These are phyloP conservation scores for Phytophthora sojae DNA, from an alignment of 352 stramenopile species.

Conservation along the genomic window DNA sequence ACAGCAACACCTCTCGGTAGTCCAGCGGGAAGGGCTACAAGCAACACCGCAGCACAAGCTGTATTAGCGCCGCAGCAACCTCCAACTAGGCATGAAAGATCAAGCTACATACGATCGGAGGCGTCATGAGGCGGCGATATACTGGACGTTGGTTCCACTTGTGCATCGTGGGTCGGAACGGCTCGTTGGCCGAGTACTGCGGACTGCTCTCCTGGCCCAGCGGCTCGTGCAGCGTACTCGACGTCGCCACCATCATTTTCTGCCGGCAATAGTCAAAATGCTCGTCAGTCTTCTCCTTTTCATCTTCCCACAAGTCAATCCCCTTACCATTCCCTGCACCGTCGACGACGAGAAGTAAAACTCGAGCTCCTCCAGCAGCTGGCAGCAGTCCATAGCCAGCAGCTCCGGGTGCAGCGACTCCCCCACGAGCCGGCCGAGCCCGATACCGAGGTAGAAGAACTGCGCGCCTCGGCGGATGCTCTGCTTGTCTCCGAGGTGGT, in stretches of 20 bases:
- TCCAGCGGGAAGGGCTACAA: conserved; percentile 81
- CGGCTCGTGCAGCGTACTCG: conserved; percentile 68
- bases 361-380: conserved; percentile 87
- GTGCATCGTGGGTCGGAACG: conserved; percentile 72
- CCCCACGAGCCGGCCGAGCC: conserved; percentile 67
- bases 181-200: conserved; percentile 56
- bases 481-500: conserved; percentile 65
- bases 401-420: conserved; percentile 62
- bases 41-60: conserved; percentile 10
- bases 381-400: conserved; percentile 75
- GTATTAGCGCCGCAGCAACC: neutral
- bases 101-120: conserved; percentile 64
- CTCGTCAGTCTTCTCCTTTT: neutral
- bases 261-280: conserved; percentile 15
- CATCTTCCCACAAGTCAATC: neutral
- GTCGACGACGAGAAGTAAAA: conserved; percentile 84
- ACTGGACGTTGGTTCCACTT: conserved; percentile 89
- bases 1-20: conserved; percentile 84
- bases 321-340: conserved; percentile 78
- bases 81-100: neutral
- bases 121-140: conserved; percentile 75
- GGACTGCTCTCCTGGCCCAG: conserved; percentile 45
- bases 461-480: conserved; percentile 66
- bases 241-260: conserved; percentile 89
- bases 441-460: conserved; percentile 85